Evolutionary conservation across 345 rosid species (phyloP), one percentile per base, ranked within the genome.

Genomic region (Syzygium aromaticum): DNA sequence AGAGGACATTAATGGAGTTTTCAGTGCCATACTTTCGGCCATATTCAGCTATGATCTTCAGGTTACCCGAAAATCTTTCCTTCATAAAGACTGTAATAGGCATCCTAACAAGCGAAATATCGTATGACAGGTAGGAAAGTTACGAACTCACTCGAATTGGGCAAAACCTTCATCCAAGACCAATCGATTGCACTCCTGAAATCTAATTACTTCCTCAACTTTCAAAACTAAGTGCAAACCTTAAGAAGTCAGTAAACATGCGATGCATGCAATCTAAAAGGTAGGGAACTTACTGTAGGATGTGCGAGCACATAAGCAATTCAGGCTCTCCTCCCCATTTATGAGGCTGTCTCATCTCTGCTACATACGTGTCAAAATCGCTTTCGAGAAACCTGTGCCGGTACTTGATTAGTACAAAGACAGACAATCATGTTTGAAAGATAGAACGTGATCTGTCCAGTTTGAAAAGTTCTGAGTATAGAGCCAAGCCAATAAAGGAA

Each of bases 311-410:
- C 97, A 94, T 95, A 11, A 95, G 96, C 64, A 95, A 91, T 91
- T 95, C 97, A 46, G 96, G 96, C 77, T 94, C 97, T 86, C 97
- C 97, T 89, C 96, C 97, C 97, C 97, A 94, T 59, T 88, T 90
- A 84, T 95, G 95, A 49, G 97, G 94, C 89, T 90, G 89, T 77
- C 97, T 88, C 92, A 94, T 94, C 89, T 91, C 94, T 22, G 52
- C 86, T 21, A 95, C 94, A 53, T 95, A 94, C 7, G 90, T 85
- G 64, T 94, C 94, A 77, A 95, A 94, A 89, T 94, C 95, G 84
- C 91, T 94, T 90, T 94, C 95, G 3, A 95, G 90, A 88, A 93
- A 94, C 97, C 96, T 95, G 89, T 49, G 30, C 87, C 49, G 43
- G 86, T 4, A 64, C 80, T 33, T 30, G 80, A 67, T 67, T 67